Base-by-base conservation (phyloP, 2,329 filamentous ascomycete species). In the Ceratocystis variospora region DNA sequence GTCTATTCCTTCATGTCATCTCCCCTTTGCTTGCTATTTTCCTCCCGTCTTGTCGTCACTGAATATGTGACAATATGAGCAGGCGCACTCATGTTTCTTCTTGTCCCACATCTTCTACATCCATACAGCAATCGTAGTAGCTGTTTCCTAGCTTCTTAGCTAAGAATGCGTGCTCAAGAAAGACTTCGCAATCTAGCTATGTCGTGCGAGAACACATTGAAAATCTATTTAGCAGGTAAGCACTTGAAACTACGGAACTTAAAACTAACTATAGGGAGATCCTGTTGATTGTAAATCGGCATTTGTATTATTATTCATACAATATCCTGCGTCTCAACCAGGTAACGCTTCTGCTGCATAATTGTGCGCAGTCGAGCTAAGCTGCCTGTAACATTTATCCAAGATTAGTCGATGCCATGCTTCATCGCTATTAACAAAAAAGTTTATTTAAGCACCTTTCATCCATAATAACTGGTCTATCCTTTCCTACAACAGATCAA, bases 21-120 rank as follows among this genome's bases (percentile, higher is more conserved):
- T 59, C 37, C 3, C 19, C 48, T 64, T 64, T 41, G 25, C 46
- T 64, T 63, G 19, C 41, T 63, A 31, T 22, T 33, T 33, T 31
- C 10, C 37, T 41, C 37, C 37, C 37, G 37, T 41, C 12, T 41
- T 5, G 12, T 3, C 37, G 37, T 41, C 37, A 41, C 37, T 53
- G 48, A 5, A 15, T 15, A 5, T 25, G 5, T 15, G 48, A 10
- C 48, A 41, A 12, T 41, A 15, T 53, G 48, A 28, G 22, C 48
- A 53, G 22, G 15, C 10, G 3, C 5, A 15, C 25, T 53, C 48
- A 5, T 53, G 19, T 10, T 53, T 15, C 48, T 50, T 50, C n/a
- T 22, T 50, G 5, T 50, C 48, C 46, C n/a, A 53, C 12, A 19
- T 53, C 17, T 53, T 53, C 8, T 53, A 22, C n/a, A 53, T 22